Conservation (phyloP, 2,329 filamentous ascomycete genomes). For the Fusarium tjaetaba region DNA sequence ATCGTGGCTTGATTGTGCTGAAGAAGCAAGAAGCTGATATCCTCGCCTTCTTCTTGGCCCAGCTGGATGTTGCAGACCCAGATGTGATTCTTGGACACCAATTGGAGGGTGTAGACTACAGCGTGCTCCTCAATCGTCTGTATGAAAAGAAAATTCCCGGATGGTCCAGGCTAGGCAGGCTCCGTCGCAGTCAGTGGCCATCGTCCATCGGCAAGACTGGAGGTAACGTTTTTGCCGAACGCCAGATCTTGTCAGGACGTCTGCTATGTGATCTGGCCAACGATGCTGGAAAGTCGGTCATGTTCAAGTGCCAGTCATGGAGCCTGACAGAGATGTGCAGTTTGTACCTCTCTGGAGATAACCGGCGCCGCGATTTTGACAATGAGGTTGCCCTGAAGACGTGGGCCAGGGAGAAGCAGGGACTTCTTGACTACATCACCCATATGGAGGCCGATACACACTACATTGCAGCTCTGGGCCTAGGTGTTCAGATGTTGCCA, state of each 20-base stretch:
- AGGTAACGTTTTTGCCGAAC: conserved; percentile 91
- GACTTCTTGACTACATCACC: conserved; percentile 90
- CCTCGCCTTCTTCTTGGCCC: conserved; percentile 86
- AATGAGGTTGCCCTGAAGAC: conserved; percentile 87
- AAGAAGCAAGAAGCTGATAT: conserved; percentile 87
- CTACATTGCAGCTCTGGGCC: conserved; percentile 89
- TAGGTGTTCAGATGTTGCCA: conserved; percentile 91
- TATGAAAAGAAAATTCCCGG: conserved; percentile 91
- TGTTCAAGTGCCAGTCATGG: conserved; percentile 98
- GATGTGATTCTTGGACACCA: conserved; percentile 95
- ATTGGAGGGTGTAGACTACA: conserved; percentile 97
- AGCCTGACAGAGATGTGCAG: conserved; percentile 97
- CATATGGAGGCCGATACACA: conserved; percentile 97
- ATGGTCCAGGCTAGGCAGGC: conserved; percentile 91
- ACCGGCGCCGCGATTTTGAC: conserved; percentile 83
- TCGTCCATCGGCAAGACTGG: conserved; percentile 85
- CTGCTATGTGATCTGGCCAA: conserved; percentile 94
- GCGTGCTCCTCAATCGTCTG: conserved; percentile 85
- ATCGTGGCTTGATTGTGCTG: conserved; percentile 79
- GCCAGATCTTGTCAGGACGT: conserved; percentile 87
- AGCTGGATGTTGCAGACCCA: conserved; percentile 87
- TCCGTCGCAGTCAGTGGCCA: conserved; percentile 88
- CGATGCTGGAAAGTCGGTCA: conserved; percentile 95
- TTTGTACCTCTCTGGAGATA: conserved; percentile 80
- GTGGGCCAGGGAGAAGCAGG: conserved; percentile 81